Conservation (phyloP, 2,329 filamentous ascomycete species). For the Cytospora piceae region DNA sequence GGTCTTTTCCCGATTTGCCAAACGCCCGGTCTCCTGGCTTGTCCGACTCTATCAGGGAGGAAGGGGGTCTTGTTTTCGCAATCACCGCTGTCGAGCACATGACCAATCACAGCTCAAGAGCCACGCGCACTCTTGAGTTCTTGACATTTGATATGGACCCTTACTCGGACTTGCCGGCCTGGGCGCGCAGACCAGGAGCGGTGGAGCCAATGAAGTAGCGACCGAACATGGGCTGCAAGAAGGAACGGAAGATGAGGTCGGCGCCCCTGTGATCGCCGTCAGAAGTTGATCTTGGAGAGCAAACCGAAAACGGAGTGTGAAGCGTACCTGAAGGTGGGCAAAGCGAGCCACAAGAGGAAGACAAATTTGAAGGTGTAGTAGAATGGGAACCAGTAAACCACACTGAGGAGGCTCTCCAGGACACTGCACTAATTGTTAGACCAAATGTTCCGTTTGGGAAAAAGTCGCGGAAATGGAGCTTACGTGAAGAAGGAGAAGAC, state of each 20-base stretch:
- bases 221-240: slow-evolving; percentile 87
- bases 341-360: slow-evolving; percentile 95
- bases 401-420: slow-evolving; percentile 78
- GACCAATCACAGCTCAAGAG: slow-evolving; percentile 23
- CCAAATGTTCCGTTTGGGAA: not conserved
- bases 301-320: slow-evolving; percentile 11
- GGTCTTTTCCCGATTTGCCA: slow-evolving; percentile 3
- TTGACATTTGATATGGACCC: not conserved
- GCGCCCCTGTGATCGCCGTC: slow-evolving; percentile 68
- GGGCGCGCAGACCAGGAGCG: slow-evolving; percentile 84
- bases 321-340: slow-evolving; percentile 88
- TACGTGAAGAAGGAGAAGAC: slow-evolving; percentile 80
- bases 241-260: slow-evolving; percentile 94
- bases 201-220: slow-evolving; percentile 87
- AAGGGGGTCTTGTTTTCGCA: slow-evolving; percentile 11
- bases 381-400: slow-evolving; percentile 96
- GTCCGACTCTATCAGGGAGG: slow-evolving; percentile 35
- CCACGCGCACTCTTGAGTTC: slow-evolving; percentile 30
- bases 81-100: not conserved
- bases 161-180: slow-evolving; percentile 79
- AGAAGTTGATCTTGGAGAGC: not conserved
- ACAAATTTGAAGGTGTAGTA: slow-evolving; percentile 99
- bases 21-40: slow-evolving; percentile 12
- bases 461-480: slow-evolving; percentile 33
- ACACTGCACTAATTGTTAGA: slow-evolving; percentile 52